Evolutionary conservation across 306 rosid species (phyloP), one percentile per base, ranked within the genome.

Genomic region (peach (Prunus persica)): DNA sequence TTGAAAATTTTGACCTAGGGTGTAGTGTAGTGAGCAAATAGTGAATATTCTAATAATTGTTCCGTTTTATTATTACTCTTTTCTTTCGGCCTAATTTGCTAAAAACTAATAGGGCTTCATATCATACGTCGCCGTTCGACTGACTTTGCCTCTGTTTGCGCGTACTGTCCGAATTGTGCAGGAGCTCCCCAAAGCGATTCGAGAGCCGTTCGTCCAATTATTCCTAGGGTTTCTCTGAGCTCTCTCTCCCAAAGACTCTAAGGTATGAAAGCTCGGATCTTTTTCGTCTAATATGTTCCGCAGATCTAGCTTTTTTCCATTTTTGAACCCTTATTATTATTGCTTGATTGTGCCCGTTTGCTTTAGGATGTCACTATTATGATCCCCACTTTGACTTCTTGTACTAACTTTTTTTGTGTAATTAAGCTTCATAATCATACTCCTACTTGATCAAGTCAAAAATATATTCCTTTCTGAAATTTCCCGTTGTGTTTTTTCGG

Each of bases 201-300:
- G 46, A 11, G 8, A 62, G 43, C 79, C 50, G 64, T 57, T 67
- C 10, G 18, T 62, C 41, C 60, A 52, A 38, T 34, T 32, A 11
- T 19, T 6, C 16, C 70, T 64, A 74, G 82, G 82, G 80, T 73
- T 82, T 68, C 77, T 43, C 65, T 24, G 32, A 66, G 67, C 47
- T 60, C 65, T 14, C 63, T 28, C 28, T 61, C 49, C 67, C 46
- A 12, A 41, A 20, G 70, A 50, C 61, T 71, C 67, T 63, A 10
- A 86, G 94, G 91, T 87, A 87, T 28, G 30, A 34, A 80, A 78
- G 65, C 60, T 61, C 32, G 12, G 41, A 34, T 47, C 67, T 65
- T 56, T 52, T 12, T 63, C 47, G 1, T 18, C 46, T 22, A 32
- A 79, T 30, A 2, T 73, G 20, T 73, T 41, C 63, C 0, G 38